These are phyloP conservation scores for Albizia julibrissin DNA, from an alignment of 306 rosid genomes.

Conservation along the genomic window DNA sequence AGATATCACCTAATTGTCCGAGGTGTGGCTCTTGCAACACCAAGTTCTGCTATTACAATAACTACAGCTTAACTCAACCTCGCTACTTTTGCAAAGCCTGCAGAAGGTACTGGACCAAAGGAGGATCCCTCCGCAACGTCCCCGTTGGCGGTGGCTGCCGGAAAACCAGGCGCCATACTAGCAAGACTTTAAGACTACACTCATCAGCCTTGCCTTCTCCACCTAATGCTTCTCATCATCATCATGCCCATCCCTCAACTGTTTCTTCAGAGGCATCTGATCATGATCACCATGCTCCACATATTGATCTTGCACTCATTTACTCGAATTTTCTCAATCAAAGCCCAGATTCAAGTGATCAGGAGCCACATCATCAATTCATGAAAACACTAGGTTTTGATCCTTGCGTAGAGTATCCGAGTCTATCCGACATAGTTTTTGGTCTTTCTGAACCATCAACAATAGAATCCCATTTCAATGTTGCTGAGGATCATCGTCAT, in stretches of 20 bases:
- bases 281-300: constrained; percentile 46
- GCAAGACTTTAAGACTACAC: constrained; percentile 22
- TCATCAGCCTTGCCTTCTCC: constrained; percentile 25
- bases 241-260: not conserved
- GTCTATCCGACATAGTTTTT: constrained; percentile 5
- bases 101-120: constrained; percentile 85
- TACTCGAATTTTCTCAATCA: constrained; percentile 70
- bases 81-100: constrained; percentile 85
- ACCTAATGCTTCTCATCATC: not conserved
- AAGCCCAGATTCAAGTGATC: constrained; percentile 44
- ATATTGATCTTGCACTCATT: constrained; percentile 74
- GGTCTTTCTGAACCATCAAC: constrained; percentile 32
- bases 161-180: constrained; percentile 43
- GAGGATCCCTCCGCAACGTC: constrained; percentile 78
- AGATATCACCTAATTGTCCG: constrained; percentile 72
- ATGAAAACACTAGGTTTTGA: constrained; percentile 35
- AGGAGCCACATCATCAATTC: constrained; percentile 30
- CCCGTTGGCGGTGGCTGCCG: constrained; percentile 73
- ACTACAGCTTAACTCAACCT: constrained; percentile 86
- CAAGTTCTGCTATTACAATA: constrained; percentile 84
- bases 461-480: constrained; percentile 16
- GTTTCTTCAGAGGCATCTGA: constrained; percentile 33
- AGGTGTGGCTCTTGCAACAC: constrained; percentile 82
- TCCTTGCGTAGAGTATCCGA: constrained; percentile 42
- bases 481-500: constrained; percentile 2